These are phyloP conservation scores for Rhypophila decipiens DNA, from an alignment of 495 filamentous ascomycete species.

Conservation along the genomic window DNA sequence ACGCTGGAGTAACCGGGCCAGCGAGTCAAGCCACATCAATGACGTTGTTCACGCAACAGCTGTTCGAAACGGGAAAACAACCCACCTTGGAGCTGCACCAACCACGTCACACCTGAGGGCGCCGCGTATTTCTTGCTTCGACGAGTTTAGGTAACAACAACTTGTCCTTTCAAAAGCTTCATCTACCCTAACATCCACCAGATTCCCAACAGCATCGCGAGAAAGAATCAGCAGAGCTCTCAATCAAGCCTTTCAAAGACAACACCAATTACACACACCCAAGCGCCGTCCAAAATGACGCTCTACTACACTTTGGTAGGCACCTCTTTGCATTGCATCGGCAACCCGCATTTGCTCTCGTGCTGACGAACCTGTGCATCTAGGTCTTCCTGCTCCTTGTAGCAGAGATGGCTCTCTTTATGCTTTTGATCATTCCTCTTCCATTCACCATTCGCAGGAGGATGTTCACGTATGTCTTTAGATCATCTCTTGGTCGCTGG, in stretches of 20 bases:
- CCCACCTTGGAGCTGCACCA: conserved; percentile 14
- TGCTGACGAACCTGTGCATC: conserved; percentile 6
- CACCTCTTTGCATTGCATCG: conserved; percentile 14
- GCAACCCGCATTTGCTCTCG: not conserved
- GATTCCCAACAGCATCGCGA: not conserved
- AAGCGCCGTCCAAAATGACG: conserved; percentile 64
- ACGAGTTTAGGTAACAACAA: conserved; percentile 5
- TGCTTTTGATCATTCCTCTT: conserved; percentile 84
- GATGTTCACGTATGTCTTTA: conserved; percentile 68
- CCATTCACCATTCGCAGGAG: conserved; percentile 81
- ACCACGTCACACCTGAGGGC: conserved; percentile 24
- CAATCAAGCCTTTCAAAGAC: not conserved
- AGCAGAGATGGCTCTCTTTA: conserved; percentile 88
- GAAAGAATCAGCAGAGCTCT: not conserved
- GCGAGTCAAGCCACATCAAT: conserved; percentile 16
- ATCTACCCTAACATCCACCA: not conserved
- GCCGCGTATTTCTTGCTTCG: not conserved
- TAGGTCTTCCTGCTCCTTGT: conserved; percentile 92
- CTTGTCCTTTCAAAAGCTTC: not conserved
- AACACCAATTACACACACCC: not conserved
- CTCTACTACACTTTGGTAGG: conserved; percentile 97
- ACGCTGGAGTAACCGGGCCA: not conserved
- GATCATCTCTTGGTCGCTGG: no score
- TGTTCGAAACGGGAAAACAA: conserved; percentile 4
- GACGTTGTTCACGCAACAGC: conserved; percentile 16